Conservation (phyloP, 106 monocot species). For the Narthecium ossifragum region DNA sequence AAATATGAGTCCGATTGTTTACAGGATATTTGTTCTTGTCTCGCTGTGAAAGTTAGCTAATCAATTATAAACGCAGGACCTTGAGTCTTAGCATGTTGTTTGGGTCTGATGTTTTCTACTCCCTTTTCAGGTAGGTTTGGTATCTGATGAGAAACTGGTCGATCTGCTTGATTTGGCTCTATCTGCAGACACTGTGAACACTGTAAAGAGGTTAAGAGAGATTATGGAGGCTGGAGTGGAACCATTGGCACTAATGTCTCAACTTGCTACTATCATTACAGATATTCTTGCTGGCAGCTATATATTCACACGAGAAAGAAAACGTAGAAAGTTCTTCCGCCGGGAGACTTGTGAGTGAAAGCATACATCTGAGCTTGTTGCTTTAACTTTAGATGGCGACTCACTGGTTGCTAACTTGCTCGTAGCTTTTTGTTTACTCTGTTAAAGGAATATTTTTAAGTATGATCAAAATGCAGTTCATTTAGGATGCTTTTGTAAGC, state of each 20-base stretch:
- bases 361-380: too few relatives aligned
- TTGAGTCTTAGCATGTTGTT: too few relatives aligned
- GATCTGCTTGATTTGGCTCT: conserved; percentile 92
- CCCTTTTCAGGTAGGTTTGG: conserved; percentile 68
- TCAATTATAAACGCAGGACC: too few relatives aligned
- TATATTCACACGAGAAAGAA: conserved; percentile 57
- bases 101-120: too few relatives aligned
- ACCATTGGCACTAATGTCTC: conserved; percentile 85
- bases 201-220: conserved; percentile 81
- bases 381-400: too few relatives aligned
- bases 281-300: conserved; percentile 95
- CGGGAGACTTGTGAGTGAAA: conserved; percentile 50
- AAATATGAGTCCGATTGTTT: too few relatives aligned
- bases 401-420: too few relatives aligned
- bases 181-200: conserved; percentile 89
- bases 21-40: too few relatives aligned
- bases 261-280: conserved; percentile 91
- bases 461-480: too few relatives aligned
- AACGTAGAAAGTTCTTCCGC: conserved; percentile 58
- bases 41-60: too few relatives aligned
- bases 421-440: too few relatives aligned
- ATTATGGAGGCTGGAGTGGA: conserved; percentile 86
- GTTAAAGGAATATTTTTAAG: too few relatives aligned
- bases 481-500: background rate
- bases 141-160: conserved; percentile 86